These are phyloP conservation scores for Diaporthe capsici DNA, from an alignment of 2,329 filamentous ascomycete genomes.

Conservation along the genomic window DNA sequence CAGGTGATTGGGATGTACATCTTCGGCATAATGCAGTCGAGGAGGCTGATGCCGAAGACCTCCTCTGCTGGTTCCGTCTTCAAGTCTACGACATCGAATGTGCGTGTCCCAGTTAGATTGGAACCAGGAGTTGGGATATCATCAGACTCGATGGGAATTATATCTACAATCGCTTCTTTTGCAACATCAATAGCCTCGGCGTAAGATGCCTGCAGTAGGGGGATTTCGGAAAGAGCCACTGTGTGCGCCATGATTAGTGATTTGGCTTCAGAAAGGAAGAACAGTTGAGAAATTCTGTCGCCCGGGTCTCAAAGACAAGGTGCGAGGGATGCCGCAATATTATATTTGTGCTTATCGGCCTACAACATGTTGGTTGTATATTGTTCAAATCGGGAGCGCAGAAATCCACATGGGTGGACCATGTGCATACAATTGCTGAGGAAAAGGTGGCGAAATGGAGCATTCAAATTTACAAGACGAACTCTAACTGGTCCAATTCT, in stretches of 20 bases:
- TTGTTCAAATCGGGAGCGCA: neutral
- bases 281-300: no score
- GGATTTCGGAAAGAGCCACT: neutral
- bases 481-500: neutral
- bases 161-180: neutral
- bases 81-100: neutral
- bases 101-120: neutral
- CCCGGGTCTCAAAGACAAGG: neutral
- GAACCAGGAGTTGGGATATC: neutral
- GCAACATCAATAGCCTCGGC: neutral
- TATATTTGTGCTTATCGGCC: neutral
- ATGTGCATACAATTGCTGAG: no score
- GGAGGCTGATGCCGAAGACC: slow-evolving; percentile 6
- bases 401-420: neutral
- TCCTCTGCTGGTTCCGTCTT: slow-evolving; percentile 7
- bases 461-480: neutral
- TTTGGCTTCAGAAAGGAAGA: neutral
- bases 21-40: slow-evolving; percentile 30
- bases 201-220: neutral
- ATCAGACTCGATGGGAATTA: neutral
- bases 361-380: neutral
- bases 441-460: neutral
- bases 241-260: neutral
- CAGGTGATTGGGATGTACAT: slow-evolving; percentile 25
- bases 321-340: neutral